Conservation (phyloP, 2,329 filamentous ascomycete species). For the Penicillium italicum region DNA sequence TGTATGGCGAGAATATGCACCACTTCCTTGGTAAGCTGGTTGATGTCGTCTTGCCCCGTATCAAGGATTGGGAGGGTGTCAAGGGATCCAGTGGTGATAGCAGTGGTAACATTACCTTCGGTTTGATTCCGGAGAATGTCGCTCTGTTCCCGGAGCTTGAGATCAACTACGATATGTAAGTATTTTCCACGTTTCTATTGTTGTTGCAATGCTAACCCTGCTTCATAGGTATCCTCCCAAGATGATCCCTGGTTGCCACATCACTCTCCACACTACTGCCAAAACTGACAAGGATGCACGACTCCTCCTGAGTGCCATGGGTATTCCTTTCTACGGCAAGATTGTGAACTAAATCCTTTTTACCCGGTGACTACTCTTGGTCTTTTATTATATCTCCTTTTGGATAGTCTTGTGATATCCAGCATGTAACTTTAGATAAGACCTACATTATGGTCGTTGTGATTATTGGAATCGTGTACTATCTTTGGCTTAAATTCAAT, state of each 20-base stretch:
- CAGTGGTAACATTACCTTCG: conserved; percentile 81
- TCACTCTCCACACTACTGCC: conserved; percentile 79
- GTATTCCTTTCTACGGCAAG: conserved; percentile 80
- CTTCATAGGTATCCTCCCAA: conserved; percentile 56
- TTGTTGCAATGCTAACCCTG: conserved; percentile 1
- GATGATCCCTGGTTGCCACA: conserved; percentile 81
- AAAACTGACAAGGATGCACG: conserved; percentile 81
- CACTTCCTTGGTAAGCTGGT: conserved; percentile 89
- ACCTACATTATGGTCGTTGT: conserved; percentile 24
- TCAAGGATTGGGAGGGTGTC: conserved; percentile 94
- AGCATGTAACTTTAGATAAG: conserved; percentile 29
- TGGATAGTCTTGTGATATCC: conserved; percentile 14
- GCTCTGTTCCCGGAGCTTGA: conserved; percentile 90
- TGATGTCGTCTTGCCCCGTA: conserved; percentile 84
- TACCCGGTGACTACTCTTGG: neutral
- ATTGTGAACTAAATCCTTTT: conserved; percentile 48
- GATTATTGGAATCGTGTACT: conserved; percentile 24
- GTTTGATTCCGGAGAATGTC: conserved; percentile 70
- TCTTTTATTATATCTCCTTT: conserved; percentile 10
- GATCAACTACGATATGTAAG: conserved; percentile 86
- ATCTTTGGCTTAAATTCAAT: conserved; percentile 18
- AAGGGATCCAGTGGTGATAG: conserved; percentile 75
- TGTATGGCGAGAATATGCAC: conserved; percentile 76
- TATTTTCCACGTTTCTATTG: conserved; percentile 19
- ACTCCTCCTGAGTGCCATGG: conserved; percentile 67